Conservation (phyloP, 1,284 basidiomycete genomes). For the Ganoderma boninense region DNA sequence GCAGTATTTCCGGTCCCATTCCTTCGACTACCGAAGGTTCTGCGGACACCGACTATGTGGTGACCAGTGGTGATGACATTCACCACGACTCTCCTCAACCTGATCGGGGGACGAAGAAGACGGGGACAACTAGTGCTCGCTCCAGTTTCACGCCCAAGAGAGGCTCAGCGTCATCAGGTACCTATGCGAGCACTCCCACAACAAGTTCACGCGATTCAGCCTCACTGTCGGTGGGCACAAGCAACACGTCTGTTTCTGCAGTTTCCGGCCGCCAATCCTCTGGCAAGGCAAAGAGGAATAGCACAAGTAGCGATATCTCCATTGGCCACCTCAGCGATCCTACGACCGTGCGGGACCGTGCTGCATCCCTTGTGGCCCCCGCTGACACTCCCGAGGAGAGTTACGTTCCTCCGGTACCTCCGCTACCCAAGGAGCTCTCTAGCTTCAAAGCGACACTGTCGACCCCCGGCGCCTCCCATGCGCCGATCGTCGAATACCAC, state of each 20-base stretch:
- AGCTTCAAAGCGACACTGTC: constrained; percentile 68
- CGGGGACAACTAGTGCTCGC: constrained; percentile 59
- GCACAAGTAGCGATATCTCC: constrained; percentile 87
- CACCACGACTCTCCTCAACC: constrained; percentile 49
- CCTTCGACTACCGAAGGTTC: constrained; percentile 46
- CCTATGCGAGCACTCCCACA: constrained; percentile 77
- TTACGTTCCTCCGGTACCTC: constrained; percentile 93
- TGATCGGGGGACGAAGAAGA: constrained; percentile 75
- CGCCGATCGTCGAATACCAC: constrained; percentile 47
- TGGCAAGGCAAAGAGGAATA: constrained; percentile 72
- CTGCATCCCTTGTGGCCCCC: constrained; percentile 62
- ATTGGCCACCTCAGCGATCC: constrained; percentile 74
- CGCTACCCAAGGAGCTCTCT: constrained; percentile 91
- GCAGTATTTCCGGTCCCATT: constrained; percentile 47
- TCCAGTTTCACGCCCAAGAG: constrained; percentile 84
- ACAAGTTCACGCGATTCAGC: constrained; percentile 85
- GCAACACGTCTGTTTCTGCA: constrained; percentile 76
- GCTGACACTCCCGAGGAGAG: constrained; percentile 67
- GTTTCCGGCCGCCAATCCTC: constrained; percentile 72
- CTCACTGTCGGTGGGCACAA: constrained; percentile 78
- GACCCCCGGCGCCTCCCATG: constrained; percentile 58
- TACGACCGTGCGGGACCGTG: constrained; percentile 70
- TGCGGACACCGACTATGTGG: constrained; percentile 46
- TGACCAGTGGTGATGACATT: constrained; percentile 58
- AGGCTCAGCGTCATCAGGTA: constrained; percentile 89